These are phyloP conservation scores for Plasmodium falciparum DNA, from an alignment of 169 alveolate species.

Conservation along the genomic window DNA sequence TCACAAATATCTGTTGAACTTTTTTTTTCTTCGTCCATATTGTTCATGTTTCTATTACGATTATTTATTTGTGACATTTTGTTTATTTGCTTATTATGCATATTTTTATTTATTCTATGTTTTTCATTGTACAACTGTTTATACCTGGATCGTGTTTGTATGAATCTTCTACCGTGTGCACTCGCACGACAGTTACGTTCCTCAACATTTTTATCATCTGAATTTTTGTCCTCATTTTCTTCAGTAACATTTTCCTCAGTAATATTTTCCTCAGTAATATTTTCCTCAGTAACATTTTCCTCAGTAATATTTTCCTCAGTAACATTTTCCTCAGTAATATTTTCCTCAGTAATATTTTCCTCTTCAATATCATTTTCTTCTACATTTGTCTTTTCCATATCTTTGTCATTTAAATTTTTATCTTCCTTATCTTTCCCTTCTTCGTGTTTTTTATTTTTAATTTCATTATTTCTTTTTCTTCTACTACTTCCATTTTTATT, in stretches of 20 bases:
- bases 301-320: neutral
- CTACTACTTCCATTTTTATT: constrained; percentile 6
- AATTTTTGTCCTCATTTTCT: neutral
- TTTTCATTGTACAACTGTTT: neutral
- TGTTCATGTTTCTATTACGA: neutral
- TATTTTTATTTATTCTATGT: constrained; percentile 16
- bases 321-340: constrained; percentile 13
- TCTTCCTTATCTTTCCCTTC: constrained; percentile 18
- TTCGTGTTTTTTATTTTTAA: constrained; percentile 11
- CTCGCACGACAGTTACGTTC: too few species aligned
- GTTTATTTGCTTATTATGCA: neutral
- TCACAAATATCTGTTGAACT: neutral
- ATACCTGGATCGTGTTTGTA: neutral
- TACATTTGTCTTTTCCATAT: neutral
- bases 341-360: constrained; percentile 3
- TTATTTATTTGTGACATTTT: neutral
- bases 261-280: neutral
- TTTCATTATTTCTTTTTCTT: neutral
- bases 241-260: constrained; percentile 9
- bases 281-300: constrained; percentile 1
- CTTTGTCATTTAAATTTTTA: constrained; percentile 2
- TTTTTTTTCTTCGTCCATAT: too few species aligned
- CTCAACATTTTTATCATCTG: too few species aligned
- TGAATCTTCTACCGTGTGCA: too few species aligned
- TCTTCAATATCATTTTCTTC: constrained; percentile 6